Conservation (phyloP, 306 rosid genomes). For the Castanea crenata region DNA sequence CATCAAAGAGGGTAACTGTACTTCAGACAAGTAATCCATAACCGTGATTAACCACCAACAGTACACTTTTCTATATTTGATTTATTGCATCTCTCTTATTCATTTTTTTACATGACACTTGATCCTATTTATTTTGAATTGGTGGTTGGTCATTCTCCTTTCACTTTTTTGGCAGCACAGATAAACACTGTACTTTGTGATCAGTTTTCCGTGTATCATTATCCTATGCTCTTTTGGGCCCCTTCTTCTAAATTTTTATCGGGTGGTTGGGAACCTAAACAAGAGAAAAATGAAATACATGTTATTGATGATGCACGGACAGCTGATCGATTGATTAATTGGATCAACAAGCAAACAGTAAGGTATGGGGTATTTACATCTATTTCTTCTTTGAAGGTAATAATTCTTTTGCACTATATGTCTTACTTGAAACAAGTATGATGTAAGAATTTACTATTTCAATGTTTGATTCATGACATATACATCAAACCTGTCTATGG, state of each 20-base stretch:
- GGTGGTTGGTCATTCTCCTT: slow-evolving; percentile 39
- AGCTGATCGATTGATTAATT: slow-evolving; percentile 72
- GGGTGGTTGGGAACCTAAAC: slow-evolving; percentile 68
- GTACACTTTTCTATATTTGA: background rate
- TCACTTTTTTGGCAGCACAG: slow-evolving; percentile 86
- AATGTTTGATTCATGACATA: no score
- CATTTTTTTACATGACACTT: background rate
- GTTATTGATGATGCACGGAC: slow-evolving; percentile 66
- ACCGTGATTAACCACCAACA: no score
- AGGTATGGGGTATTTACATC: slow-evolving; percentile 57
- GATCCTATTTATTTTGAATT: slow-evolving; percentile 1
- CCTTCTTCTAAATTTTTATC: slow-evolving; percentile 78
- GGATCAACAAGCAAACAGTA: slow-evolving; percentile 82
- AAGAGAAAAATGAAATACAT: slow-evolving; percentile 62
- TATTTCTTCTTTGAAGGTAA: slow-evolving; percentile 14
- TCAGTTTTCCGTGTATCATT: slow-evolving; percentile 81
- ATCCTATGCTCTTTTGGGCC: slow-evolving; percentile 95
- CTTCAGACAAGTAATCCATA: no score
- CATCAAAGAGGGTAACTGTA: no score
- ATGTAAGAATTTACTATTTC: no score
- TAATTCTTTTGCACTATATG: background rate
- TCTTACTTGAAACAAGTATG: no score
- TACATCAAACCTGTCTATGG: no score
- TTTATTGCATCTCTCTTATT: background rate
- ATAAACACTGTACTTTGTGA: slow-evolving; percentile 88